Base-by-base conservation (phyloP, 83 land plant species). In the Isoetes engelmannii region DNA sequence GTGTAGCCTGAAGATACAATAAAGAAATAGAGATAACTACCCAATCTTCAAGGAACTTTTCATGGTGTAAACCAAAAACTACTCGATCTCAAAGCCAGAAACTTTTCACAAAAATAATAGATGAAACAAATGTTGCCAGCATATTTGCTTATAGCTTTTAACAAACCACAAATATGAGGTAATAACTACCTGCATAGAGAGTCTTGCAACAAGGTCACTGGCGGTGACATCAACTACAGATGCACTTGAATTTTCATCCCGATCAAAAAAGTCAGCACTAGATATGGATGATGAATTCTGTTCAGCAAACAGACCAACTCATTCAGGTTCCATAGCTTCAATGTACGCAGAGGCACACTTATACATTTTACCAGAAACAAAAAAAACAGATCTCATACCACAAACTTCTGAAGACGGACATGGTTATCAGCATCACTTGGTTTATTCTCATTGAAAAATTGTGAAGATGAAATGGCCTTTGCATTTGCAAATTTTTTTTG, bases 401-500 rank as follows among this genome's bases (percentile, higher is more conserved):
- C 65, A 61, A 72, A 72, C 41, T 72, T 72, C 45, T 48, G 56
- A 19, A 72, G 74, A 4, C 74, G 74, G 0, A 45, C 54, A 13
- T 72, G 74, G 43, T 45, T 63, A 4, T 72, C 74, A 63, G 56
- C 53, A 48, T 72, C 74, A 5, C 8, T 15, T 47, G 44, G 7
- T 41, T 60, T 47, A 13, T 72, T 63, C 20, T 63, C 48, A 13
- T 61, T 65, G 55, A 72, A 72, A 47, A 72, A 72, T 56, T 72
- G 74, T 15, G 74, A 47, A 10, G 74, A 72, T 61, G 74, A 72
- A 4, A 72, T 72, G 0, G 74, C 17, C 56, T 72, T 72, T 5
- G 74, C 74, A 63, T 72, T 72, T 19, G 74, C 74, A 49, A 72
- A 72, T 48, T 72, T 72, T 12, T 45, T 63, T 68, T 57, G 71